Percentiles rank a stretch among this genome's conserved stretches.
phyloP scores from a whole-genome alignment of 768 basidiomycete genomes.

The Suillus paluster region DNA sequence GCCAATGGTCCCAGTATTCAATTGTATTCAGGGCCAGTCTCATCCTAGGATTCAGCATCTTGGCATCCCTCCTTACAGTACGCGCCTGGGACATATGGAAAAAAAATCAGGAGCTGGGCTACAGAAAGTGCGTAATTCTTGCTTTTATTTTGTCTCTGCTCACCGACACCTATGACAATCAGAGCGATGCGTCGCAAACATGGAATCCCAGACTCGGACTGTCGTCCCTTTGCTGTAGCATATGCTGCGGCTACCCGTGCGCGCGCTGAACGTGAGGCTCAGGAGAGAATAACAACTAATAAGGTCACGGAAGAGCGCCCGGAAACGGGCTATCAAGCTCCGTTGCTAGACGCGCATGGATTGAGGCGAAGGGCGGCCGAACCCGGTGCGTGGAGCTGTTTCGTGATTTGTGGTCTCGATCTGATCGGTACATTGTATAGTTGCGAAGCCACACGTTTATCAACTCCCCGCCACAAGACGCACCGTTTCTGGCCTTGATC shows the following conservation, averaged over 20 bases:
- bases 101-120: constrained; percentile 64
- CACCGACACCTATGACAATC: constrained; percentile 17
- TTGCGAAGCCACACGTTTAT: constrained; percentile 21
- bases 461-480: constrained; percentile 21
- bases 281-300: constrained; percentile 40
- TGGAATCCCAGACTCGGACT: constrained; percentile 84
- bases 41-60: constrained; percentile 38
- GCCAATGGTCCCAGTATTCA: constrained; percentile 41
- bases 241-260: constrained; percentile 70
- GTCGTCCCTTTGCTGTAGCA: constrained; percentile 86
- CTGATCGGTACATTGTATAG: constrained; percentile 35
- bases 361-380: constrained; percentile 49
- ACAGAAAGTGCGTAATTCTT: constrained; percentile 59
- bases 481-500: constrained; percentile 12
- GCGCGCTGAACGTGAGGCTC: constrained; percentile 56
- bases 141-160: constrained; percentile 13
- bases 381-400: constrained; percentile 45
- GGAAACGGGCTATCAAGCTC: constrained; percentile 30
- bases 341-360: constrained; percentile 41
- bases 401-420: constrained; percentile 23
- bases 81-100: constrained; percentile 52
- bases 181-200: constrained; percentile 77
- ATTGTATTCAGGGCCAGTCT: constrained; percentile 41
- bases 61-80: constrained; percentile 37
- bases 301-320: constrained; percentile 28